Conservation (phyloP, 106 monocot genomes). For the Platanthera zijinensis region DNA sequence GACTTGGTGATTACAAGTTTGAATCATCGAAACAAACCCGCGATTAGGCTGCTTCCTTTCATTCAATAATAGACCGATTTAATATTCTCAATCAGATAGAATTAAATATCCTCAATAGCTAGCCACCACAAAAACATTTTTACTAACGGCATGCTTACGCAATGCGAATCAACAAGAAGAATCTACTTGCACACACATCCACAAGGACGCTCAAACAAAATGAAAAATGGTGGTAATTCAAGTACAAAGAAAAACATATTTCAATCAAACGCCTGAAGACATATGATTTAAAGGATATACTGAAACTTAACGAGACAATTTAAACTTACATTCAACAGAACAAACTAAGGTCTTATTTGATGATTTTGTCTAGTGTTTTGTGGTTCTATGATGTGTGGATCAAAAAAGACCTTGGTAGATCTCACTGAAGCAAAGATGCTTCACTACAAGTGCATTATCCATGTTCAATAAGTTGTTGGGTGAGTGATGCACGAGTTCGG, state of each 20-base stretch:
- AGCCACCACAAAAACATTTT: background rate
- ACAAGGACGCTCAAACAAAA: background rate
- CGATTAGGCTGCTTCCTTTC: background rate
- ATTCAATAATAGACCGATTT: background rate
- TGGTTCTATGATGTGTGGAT: background rate
- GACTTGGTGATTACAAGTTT: slow-evolving; percentile 1
- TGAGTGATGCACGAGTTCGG: background rate
- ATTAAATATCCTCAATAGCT: background rate
- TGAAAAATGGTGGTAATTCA: background rate
- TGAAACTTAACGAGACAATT: no score
- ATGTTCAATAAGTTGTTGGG: background rate
- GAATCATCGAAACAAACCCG: background rate
- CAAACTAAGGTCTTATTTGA: background rate
- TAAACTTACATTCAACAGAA: background rate
- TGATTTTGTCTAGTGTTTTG: background rate
- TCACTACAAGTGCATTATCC: background rate
- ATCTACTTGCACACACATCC: no score
- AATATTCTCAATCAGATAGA: background rate
- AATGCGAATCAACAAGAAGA: background rate
- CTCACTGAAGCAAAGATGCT: background rate
- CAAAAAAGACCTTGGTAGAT: background rate
- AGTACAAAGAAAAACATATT: background rate
- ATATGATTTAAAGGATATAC: no score
- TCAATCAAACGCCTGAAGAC: background rate
- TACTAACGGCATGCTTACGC: background rate